A percentile compares a stretch with the other conserved stretches of the same genome.
These are phyloP conservation scores for Globisporangium camurandrum DNA, from an alignment of 352 stramenopile species.

Conservation along the genomic window DNA sequence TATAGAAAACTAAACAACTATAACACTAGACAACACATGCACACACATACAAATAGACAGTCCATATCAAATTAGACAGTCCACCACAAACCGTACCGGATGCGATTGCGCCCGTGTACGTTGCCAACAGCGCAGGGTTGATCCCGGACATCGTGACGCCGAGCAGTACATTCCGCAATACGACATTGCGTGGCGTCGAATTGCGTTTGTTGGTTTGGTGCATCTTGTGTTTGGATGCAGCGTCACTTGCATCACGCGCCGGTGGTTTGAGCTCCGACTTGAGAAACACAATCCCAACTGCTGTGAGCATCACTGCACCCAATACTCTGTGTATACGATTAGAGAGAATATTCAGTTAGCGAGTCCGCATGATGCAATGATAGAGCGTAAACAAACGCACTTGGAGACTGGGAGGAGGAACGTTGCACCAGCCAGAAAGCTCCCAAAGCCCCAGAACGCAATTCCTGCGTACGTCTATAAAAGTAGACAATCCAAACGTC, in stretches of 20 bases:
- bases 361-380: background rate
- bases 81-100: conserved; percentile 34
- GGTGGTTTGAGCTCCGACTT: conserved; percentile 74
- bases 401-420: conserved; percentile 81
- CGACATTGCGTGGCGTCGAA: conserved; percentile 43
- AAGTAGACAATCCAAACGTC: background rate
- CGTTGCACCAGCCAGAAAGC: conserved; percentile 77
- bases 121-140: conserved; percentile 77
- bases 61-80: background rate
- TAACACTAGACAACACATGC: too few species aligned
- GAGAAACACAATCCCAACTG: conserved; percentile 76
- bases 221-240: too few species aligned
- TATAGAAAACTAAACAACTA: too few species aligned
- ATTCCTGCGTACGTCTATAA: conserved; percentile 78
- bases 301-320: conserved; percentile 79
- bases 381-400: conserved; percentile 27
- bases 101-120: conserved; percentile 83
- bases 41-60: background rate
- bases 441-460: conserved; percentile 87
- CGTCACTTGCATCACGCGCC: conserved; percentile 46
- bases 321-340: conserved; percentile 38
- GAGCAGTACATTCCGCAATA: conserved; percentile 78
- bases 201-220: conserved; percentile 48
- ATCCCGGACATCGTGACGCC: conserved; percentile 85
- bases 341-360: background rate